Evolutionary conservation across 208 protist species (phyloP), one percentile per base, ranked within the genome.

Genomic region (Leishmania gerbilli): DNA sequence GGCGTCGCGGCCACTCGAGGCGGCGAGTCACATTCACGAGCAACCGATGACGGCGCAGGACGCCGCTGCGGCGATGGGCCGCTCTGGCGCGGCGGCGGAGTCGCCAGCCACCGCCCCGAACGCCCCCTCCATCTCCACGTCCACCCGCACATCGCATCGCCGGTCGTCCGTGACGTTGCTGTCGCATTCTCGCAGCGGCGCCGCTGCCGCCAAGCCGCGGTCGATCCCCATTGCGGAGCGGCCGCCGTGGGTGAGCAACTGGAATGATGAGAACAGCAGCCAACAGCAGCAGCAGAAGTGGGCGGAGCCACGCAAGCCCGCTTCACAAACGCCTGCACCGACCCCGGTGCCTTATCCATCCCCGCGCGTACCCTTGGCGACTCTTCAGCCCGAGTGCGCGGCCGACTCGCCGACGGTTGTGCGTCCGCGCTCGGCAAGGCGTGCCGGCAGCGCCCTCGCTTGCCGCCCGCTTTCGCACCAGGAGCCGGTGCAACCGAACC

Each of bases 171-270:
- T 77, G 56, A 53, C 51, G 31, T 77, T 67, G 42, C 47, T 8
- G n/a, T 47, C 68, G 24, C 3, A 67, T 1, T 45, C 68, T 47
- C 80, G 69, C 37, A n/a, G 37, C 55, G 31, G 51, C 37, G 55
- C 37, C n/a, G 15, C 45, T 19, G 45, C 27, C 27, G 42, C 19
- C 34, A 42, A 21, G 42, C 21, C 31, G 69, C 82, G 68, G 49
- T 7, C 58, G 1, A 37, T 79, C 8, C 74, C 82, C 24, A 71
- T 81, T 1, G 74, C 55, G 24, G 49, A 65, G 74, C 77, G 77
- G 4, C 82, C 82, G 53, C 82, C 82, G 51, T 85, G 82, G 82
- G 77, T 82, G 45, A 40, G n/a, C 3, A 47, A 64, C 27, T 85
- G 56, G 71, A 69, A 55, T 24, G 64, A 67, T 4, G 19, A 24